A percentile compares a stretch with the other conserved stretches of the same genome.
phyloP scores from a whole-genome alignment of 179 eudicot species.

The Camellia oleifera region DNA sequence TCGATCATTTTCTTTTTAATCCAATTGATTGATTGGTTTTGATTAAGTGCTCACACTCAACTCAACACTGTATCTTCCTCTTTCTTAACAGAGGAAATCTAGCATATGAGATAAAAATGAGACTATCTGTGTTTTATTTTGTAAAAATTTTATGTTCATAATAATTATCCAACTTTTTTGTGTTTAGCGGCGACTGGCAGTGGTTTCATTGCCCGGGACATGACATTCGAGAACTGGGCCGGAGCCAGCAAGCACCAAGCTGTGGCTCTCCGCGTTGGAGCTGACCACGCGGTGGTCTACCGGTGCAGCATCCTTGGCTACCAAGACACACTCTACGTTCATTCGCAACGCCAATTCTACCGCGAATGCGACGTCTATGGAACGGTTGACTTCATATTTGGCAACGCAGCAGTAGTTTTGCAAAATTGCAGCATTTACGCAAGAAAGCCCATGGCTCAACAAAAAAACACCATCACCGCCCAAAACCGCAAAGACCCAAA shows the following conservation, averaged over 20 bases:
- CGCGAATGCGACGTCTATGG: slow-evolving; percentile 80
- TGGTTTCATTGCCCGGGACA: slow-evolving; percentile 77
- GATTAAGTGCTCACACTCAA: no score
- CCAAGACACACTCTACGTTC: slow-evolving; percentile 83
- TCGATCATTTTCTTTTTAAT: no score
- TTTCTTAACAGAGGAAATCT: no score
- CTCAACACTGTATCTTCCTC: no score
- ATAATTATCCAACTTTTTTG: not conserved
- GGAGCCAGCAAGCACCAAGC: slow-evolving; percentile 85
- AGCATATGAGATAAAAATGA: no score
- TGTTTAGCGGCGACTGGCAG: slow-evolving; percentile 66
- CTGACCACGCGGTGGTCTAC: slow-evolving; percentile 74
- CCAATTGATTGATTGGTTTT: no score
- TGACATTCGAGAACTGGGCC: slow-evolving; percentile 69
- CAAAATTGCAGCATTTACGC: slow-evolving; percentile 68
- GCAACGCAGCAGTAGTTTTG: slow-evolving; percentile 82
- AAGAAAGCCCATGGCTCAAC: slow-evolving; percentile 55
- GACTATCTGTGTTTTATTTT: no score
- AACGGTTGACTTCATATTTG: slow-evolving; percentile 85
- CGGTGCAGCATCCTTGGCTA: slow-evolving; percentile 71
- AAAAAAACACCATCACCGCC: slow-evolving; percentile 76
- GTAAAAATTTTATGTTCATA: no score
- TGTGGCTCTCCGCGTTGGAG: slow-evolving; percentile 77
- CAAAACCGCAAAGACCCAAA: slow-evolving; percentile 73
- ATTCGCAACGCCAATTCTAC: slow-evolving; percentile 74